Evolutionary conservation across 2,329 filamentous ascomycete genomes (phyloP).

Genomic region (Chaetomiaceae sp.): DNA sequence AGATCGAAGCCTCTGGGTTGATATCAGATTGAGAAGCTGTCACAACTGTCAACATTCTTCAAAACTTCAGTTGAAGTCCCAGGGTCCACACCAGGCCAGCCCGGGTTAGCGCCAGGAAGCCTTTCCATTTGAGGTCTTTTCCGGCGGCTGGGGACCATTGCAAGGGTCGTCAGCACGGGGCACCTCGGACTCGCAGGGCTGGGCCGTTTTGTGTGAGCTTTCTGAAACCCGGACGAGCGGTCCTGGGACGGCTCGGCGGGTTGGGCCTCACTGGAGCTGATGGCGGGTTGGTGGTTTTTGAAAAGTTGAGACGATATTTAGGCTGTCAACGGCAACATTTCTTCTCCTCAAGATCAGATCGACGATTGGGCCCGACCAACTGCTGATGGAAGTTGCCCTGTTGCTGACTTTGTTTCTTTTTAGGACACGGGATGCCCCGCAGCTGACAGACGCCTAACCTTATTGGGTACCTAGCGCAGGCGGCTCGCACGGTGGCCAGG

Average conservation of each 20-base stretch:
- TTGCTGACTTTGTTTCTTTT: background rate
- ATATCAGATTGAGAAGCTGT: too few species aligned
- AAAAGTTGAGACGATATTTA: too few species aligned
- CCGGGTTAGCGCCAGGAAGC: too few species aligned
- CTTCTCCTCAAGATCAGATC: background rate
- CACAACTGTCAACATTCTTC: too few species aligned
- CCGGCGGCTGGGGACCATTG: too few species aligned
- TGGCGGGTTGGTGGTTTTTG: background rate
- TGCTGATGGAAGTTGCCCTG: background rate
- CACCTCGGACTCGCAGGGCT: background rate
- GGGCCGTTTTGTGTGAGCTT: conserved; percentile 10
- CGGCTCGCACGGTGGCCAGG: conserved; percentile 12
- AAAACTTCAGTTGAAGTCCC: too few species aligned
- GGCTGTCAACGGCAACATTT: background rate
- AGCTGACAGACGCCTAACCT: conserved; percentile 2
- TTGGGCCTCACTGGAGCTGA: background rate
- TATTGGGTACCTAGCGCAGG: background rate
- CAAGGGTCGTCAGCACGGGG: too few species aligned
- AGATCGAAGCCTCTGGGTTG: too few species aligned
- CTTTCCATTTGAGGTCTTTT: too few species aligned
- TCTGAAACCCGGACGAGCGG: conserved; percentile 16
- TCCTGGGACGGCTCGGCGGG: conserved; percentile 8
- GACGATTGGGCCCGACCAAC: too few species aligned
- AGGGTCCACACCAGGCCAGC: too few species aligned
- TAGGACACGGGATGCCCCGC: background rate